Evolutionary conservation across 345 rosid species (phyloP), one percentile per base, ranked within the genome.

Genomic region (Draba incana): DNA sequence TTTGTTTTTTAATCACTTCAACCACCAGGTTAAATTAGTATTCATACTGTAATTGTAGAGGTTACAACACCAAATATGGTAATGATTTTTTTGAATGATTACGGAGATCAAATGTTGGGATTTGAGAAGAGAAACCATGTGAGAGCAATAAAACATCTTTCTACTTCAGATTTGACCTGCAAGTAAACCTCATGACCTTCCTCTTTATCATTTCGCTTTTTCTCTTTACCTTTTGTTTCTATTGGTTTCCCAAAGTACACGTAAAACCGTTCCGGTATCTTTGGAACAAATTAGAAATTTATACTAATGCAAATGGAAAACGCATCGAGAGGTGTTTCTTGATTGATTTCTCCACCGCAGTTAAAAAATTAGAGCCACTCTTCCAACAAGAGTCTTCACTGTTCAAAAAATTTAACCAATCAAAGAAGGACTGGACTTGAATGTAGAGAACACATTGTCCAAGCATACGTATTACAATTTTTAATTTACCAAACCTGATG

Each of bases 231-330:
- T 89, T 58, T 37, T 5, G 95, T 92, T 42, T 87, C 84, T 24
- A 92, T 86, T 16, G 98, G 88, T 75, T 84, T 87, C 44, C 92
- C 91, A 16, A 89, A 92, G 41, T 75, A 76, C 39, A 69, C 71
- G 72, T 92, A 92, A 46, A 80, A 80, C 57, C 87, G 80, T 46
- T 95, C 95, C 0, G 98, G 98, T 28, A 86, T 54, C 66, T 85
- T 92, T 24, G 98, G 96, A 62, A 77, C 20, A 20, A 20, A 20
- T 20, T 20, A 20, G 20, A 20, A 20, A 20, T 20, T 20, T 20
- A 20, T 20, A 20, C 20, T 20, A 20, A 20, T 20, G 20, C 20
- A 20, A 20, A 20, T 1, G 20, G 20, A 20, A 20, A 20, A 20
- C 20, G 20, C 20, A 20, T 20, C 20, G 20, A 20, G 20, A 20